These are phyloP conservation scores for Euptelea pleiosperma DNA, from an alignment of 164 flowering plant genomes.

Conservation along the genomic window DNA sequence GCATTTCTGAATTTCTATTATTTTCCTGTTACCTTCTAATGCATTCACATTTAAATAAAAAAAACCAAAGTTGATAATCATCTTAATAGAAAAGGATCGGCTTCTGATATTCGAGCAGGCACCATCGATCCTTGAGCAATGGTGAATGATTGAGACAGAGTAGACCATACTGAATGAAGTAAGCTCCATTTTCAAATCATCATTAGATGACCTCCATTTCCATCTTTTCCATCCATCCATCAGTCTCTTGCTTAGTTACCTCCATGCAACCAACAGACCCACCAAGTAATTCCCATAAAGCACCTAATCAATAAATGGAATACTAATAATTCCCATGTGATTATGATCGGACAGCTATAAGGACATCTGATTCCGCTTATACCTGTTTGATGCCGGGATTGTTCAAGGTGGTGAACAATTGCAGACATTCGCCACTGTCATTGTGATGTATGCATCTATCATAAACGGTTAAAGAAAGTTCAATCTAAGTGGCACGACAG, in stretches of 20 bases:
- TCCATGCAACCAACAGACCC: conserved; percentile 11
- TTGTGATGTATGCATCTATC: too few species aligned
- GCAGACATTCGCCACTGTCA: too few species aligned
- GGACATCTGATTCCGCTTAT: not conserved
- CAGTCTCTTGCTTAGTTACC: conserved; percentile 65
- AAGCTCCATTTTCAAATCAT: conserved; percentile 72
- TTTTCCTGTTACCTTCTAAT: too few species aligned
- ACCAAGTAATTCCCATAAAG: not conserved
- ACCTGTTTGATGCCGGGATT: conserved; percentile 32
- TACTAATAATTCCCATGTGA: too few species aligned
- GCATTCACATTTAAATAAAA: too few species aligned
- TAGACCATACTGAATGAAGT: conserved; percentile 76
- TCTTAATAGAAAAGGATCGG: too few species aligned
- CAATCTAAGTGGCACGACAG: too few species aligned
- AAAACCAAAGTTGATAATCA: too few species aligned
- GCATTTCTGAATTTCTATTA: too few species aligned
- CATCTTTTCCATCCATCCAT: conserved; percentile 52
- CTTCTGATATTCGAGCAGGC: conserved; percentile 52
- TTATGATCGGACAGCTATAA: not conserved
- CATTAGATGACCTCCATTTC: conserved; percentile 73
- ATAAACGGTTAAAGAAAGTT: not conserved
- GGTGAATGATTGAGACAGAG: conserved; percentile 33
- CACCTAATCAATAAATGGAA: too few species aligned
- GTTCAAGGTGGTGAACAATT: conserved; percentile 42
- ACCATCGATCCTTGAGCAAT: conserved; percentile 45